phyloP scores from a whole-genome alignment of 257 asterid genomes.

The Solanum etuberosum region DNA sequence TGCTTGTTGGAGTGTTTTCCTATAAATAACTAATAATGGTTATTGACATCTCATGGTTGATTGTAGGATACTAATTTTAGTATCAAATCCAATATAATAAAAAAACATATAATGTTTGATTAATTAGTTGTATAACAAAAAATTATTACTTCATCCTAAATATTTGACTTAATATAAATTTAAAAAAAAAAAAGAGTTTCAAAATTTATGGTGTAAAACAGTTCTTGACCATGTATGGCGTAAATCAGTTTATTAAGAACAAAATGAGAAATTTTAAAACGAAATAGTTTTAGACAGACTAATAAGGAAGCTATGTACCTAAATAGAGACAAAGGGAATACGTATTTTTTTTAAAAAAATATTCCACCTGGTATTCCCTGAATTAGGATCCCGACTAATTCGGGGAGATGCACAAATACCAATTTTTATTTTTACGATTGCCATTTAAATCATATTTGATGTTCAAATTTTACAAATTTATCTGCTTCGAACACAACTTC shows the following conservation, averaged over 20 bases:
- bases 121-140: neutral
- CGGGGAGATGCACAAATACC: neutral
- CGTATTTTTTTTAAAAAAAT: no score
- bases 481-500: fast-evolving
- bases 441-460: neutral
- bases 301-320: no score
- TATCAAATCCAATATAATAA: neutral
- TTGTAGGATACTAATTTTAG: neutral
- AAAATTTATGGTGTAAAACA: no score
- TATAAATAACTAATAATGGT: neutral
- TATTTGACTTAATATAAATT: no score
- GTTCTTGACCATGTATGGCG: neutral
- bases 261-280: no score
- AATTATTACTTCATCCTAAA: neutral
- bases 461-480: neutral
- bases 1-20: neutral
- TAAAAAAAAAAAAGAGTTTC: no score
- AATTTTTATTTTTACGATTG: no score
- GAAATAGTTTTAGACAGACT: no score
- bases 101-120: neutral
- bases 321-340: no score
- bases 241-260: no score
- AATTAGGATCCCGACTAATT: neutral
- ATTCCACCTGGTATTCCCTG: neutral
- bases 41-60: neutral